Evolutionary conservation across 345 rosid genomes (phyloP).

Genomic region (Moricandia moricandioides): DNA sequence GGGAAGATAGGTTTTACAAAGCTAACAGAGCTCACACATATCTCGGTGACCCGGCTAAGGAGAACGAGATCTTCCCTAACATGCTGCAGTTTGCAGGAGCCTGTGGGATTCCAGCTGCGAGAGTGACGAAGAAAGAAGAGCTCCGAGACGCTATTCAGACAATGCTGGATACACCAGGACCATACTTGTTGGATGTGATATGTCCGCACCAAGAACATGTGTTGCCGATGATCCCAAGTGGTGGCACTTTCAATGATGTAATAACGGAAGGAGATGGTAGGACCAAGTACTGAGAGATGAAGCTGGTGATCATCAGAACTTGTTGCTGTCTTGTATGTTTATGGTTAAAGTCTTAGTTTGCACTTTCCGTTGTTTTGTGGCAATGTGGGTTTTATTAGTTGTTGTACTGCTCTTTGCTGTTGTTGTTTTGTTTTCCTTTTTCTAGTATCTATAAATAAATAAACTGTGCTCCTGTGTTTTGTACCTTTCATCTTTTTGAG

Average conservation of each 20-base stretch:
- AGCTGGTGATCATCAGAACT: background rate
- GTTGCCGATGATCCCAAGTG: constrained; percentile 95
- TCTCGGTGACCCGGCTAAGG: constrained; percentile 72
- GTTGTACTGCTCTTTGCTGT: constrained; percentile 8
- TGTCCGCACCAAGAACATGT: constrained; percentile 98
- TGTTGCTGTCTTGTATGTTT: background rate
- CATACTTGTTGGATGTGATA: constrained; percentile 85
- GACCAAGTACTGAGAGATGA: constrained; percentile 41
- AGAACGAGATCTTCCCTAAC: constrained; percentile 76
- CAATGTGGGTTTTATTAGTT: constrained; percentile 10
- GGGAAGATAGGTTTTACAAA: constrained; percentile 95
- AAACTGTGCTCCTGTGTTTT: constrained; percentile 15
- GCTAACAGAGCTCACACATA: constrained; percentile 91
- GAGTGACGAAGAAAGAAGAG: constrained; percentile 61
- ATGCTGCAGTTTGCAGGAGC: constrained; percentile 85
- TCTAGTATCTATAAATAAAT: constrained; percentile 13
- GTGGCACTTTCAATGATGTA: constrained; percentile 83
- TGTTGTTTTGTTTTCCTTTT: background rate
- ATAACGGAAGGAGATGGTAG: constrained; percentile 94
- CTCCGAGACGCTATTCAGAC: constrained; percentile 70
- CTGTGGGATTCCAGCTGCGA: constrained; percentile 82
- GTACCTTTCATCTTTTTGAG: background rate
- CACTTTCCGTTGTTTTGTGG: constrained; percentile 4
- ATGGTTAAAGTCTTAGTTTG: constrained; percentile 25
- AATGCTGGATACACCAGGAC: constrained; percentile 93